Evolutionary conservation across 768 basidiomycete species (phyloP).

Genomic region (Tephrocybe rancida): DNA sequence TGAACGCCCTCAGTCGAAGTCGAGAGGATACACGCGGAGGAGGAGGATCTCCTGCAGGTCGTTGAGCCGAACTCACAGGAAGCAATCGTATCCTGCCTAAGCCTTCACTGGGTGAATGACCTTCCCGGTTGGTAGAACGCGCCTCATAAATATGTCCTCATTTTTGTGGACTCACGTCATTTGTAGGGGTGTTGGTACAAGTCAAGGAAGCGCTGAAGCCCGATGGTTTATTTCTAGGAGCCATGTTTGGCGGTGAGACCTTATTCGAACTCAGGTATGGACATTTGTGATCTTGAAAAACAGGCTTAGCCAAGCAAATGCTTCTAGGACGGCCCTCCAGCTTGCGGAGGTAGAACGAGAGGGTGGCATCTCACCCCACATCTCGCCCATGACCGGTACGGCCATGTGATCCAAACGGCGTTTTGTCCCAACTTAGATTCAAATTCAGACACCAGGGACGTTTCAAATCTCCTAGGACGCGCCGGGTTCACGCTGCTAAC

Average conservation of each 20-base stretch:
- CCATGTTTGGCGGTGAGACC: conserved; percentile 95
- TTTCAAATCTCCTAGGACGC: conserved; percentile 89
- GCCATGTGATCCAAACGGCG: background rate
- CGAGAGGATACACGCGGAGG: conserved; percentile 79
- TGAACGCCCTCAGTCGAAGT: conserved; percentile 60
- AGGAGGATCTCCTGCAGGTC: conserved; percentile 73
- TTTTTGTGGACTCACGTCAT: too few species aligned
- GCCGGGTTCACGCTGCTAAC: conserved; percentile 95
- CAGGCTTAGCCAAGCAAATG: background rate
- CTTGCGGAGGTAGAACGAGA: conserved; percentile 92
- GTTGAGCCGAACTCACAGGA: conserved; percentile 81
- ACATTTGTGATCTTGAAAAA: background rate
- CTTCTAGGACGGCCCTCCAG: conserved; percentile 81
- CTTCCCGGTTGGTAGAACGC: conserved; percentile 68
- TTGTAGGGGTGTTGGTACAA: conserved; percentile 78
- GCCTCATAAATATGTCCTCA: conserved; percentile 2
- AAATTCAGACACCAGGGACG: conserved; percentile 79
- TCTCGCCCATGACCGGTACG: conserved; percentile 97
- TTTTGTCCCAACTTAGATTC: conserved; percentile 1
- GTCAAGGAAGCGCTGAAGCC: conserved; percentile 83
- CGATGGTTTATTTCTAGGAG: conserved; percentile 93
- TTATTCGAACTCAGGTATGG: conserved; percentile 86
- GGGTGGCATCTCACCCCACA: conserved; percentile 94
- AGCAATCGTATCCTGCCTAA: conserved; percentile 88
- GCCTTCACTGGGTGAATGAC: conserved; percentile 97